Conservation (phyloP, 495 filamentous ascomycete species). For the Trypethelium eluteriae region DNA sequence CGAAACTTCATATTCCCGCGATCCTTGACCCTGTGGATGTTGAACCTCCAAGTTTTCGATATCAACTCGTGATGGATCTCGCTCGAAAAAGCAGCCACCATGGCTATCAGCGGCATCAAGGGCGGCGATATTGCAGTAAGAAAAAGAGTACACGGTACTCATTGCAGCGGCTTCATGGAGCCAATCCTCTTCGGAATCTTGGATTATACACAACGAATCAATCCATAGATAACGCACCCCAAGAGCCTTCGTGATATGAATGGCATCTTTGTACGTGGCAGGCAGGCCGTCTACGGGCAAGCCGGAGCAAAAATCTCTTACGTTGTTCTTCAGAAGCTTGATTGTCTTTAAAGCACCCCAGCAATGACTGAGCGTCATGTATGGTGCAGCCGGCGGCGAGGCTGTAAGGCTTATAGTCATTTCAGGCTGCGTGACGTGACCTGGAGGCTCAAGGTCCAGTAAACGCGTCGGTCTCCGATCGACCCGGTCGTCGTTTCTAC, state of each 20-base stretch:
- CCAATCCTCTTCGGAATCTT: constrained; percentile 11
- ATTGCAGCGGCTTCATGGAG: background rate
- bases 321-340: no score
- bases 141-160: background rate
- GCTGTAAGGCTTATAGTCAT: no score
- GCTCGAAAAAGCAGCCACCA: background rate
- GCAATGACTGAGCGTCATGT: no score
- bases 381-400: no score
- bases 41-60: background rate
- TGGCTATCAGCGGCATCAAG: background rate
- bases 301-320: no score
- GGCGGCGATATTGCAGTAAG: background rate
- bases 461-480: no score
- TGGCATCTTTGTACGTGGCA: background rate
- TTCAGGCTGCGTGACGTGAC: no score
- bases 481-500: no score
- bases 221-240: constrained; percentile 12
- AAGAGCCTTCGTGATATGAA: constrained; percentile 1
- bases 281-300: background rate
- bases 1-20: no score
- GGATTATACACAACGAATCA: constrained; percentile 17
- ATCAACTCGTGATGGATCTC: background rate
- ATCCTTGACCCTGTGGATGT: background rate
- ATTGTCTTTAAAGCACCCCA: no score
- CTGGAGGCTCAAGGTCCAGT: no score